Base-by-base conservation (phyloP, 2,329 filamentous ascomycete genomes). In the Scedosporium aurantiacum region DNA sequence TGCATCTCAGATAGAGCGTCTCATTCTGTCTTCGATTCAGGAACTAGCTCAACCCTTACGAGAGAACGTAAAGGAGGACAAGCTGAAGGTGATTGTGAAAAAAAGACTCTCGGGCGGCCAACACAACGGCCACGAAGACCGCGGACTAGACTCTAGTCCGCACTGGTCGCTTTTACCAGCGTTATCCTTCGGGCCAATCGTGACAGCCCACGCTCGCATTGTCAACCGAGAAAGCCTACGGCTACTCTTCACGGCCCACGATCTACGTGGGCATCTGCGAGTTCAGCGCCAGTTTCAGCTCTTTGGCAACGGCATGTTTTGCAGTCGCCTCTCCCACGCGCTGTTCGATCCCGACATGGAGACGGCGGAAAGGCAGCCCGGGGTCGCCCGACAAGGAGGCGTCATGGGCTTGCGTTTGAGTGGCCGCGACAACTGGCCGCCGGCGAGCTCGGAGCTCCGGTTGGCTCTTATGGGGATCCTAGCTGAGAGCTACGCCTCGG, bases 361-460 rank as follows among this genome's bases (percentile, higher is more conserved):
- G 66, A 89, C 87, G 27, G 88, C 91, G 2, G 90, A 96, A 70
- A 81, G 88, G 52, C 83, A 83, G 58, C 76, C 82, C 18, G 90
- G 90, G 2, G 79, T 87, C 37, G 83, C 89, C 54, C 82, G 86
- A 7, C 83, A 83, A 55, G 87, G 89, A 57, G 82, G 86, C 62
- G 76, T 83, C 14, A 93, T 96, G 79, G 93, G 94, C 1, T 78
- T 97, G 47, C 87, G 91, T 47, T 78, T 97, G 0, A 89, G 89
- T n/a, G 84, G 83, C 2, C 83, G 91, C 67, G 85, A 90, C 61
- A 90, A 81, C 37, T 97, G 94, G 94, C 94, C 94, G 27, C 94
- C 94, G 4, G 91, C 91, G 25, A 95, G 90, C 71, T 97, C 92
- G 0, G 94, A 97, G 71, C 76, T 99, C n/a, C 85, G 91, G 8